Conservation (phyloP, 805 yeast species). For the Lachancea cidri region DNA sequence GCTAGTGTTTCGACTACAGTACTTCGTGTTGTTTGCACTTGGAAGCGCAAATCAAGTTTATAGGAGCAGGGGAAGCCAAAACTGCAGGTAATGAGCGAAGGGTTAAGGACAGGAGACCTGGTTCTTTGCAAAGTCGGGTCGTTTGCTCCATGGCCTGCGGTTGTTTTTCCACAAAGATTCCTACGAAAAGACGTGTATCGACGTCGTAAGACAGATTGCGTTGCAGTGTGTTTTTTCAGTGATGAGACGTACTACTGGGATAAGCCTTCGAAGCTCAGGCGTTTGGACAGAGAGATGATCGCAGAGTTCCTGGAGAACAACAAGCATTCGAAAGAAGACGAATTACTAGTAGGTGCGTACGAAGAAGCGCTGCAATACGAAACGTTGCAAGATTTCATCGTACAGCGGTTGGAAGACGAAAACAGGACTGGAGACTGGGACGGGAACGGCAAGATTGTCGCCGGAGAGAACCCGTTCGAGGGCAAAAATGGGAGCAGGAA, state of each 20-base stretch:
- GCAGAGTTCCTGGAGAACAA: constrained; percentile 17
- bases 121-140: constrained; percentile 34
- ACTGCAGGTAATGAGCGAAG: constrained; percentile 9
- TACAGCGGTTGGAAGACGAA: constrained; percentile 22
- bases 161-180: constrained; percentile 30
- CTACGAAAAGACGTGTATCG: constrained; percentile 28
- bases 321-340: constrained; percentile 12
- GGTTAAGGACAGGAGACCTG: constrained; percentile 28
- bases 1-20: not conserved
- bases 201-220: constrained; percentile 17
- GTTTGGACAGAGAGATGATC: constrained; percentile 14
- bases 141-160: constrained; percentile 35
- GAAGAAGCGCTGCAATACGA: constrained; percentile 23
- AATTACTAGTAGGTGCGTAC: constrained; percentile 25
- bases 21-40: not conserved
- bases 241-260: constrained; percentile 35
- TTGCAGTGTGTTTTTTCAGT: constrained; percentile 33
- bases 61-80: not conserved
- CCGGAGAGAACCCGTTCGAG: constrained; percentile 29
- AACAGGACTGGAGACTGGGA: constrained; percentile 19
- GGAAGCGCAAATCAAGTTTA: not conserved
- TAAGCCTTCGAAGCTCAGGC: constrained; percentile 22
- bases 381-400: constrained; percentile 22
- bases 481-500: constrained; percentile 13
- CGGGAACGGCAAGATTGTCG: constrained; percentile 11